Evolutionary conservation across 495 filamentous ascomycete species (phyloP).

Genomic region (Daldinia grandis): DNA sequence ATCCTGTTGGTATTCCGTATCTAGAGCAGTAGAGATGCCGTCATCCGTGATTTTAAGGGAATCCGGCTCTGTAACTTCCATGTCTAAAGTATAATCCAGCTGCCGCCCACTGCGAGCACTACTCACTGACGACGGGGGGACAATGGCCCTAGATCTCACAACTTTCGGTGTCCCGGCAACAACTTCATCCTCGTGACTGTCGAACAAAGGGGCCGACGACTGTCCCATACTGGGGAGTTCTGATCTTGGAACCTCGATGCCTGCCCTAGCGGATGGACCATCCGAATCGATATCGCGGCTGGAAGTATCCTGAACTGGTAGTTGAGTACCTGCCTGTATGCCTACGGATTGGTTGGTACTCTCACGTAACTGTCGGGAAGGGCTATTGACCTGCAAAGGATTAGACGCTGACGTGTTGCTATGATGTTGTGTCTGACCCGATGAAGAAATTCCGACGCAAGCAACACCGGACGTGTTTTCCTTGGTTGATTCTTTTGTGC

Average conservation of each 20-base stretch:
- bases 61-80: conserved; percentile 40
- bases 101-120: conserved; percentile 54
- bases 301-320: conserved; percentile 4
- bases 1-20: neutral
- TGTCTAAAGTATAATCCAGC: conserved; percentile 46
- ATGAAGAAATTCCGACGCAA: conserved; percentile 17
- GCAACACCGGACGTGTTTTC: neutral
- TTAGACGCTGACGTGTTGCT: conserved; percentile 24
- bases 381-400: conserved; percentile 40
- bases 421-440: conserved; percentile 22
- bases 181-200: conserved; percentile 29
- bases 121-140: conserved; percentile 44
- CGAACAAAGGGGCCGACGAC: conserved; percentile 30
- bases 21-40: neutral
- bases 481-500: neutral
- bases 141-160: conserved; percentile 14
- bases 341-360: conserved; percentile 32
- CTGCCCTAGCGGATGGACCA: conserved; percentile 3
- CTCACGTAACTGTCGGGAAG: conserved; percentile 44
- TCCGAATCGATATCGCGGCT: neutral
- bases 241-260: conserved; percentile 12
- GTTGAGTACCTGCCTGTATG: conserved; percentile 2
- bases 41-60: conserved; percentile 39
- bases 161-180: conserved; percentile 37
- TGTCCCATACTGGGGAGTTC: conserved; percentile 14